These are phyloP conservation scores for Alternaria sp. DNA, from an alignment of 2,329 filamentous ascomycete species.

Conservation along the genomic window DNA sequence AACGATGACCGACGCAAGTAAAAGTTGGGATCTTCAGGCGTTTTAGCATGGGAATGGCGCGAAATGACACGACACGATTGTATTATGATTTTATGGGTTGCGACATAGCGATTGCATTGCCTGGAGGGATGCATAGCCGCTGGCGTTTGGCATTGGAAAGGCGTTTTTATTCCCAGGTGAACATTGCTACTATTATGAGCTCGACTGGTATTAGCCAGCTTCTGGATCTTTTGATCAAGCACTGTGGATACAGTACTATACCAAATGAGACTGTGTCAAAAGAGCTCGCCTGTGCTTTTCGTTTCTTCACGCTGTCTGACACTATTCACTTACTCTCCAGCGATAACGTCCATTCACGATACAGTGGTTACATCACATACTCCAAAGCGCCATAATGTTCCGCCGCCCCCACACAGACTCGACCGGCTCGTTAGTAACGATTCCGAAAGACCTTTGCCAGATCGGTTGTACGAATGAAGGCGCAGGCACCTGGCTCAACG, in stretches of 20 bases:
- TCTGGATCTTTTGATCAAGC: not conserved
- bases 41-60: not conserved
- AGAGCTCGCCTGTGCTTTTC: not conserved
- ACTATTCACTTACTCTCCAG: not conserved
- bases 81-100: constrained; percentile 7
- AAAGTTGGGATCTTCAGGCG: not conserved
- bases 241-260: not conserved
- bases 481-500: not conserved
- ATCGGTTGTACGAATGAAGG: not conserved
- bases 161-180: not conserved
- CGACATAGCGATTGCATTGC: not conserved
- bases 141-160: constrained; percentile 5
- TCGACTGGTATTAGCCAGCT: not conserved
- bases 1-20: constrained; percentile 16
- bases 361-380: not conserved
- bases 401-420: not conserved
- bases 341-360: not conserved
- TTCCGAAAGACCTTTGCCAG: not conserved
- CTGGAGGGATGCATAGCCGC: constrained; percentile 2
- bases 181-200: not conserved
- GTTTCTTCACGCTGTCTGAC: not conserved
- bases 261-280: not conserved
- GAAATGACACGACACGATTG: not conserved
- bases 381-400: not conserved
- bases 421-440: not conserved